A percentile compares a stretch with the other conserved stretches of the same genome.
These are phyloP conservation scores for Diaporthe batatas DNA, from an alignment of 2,329 filamentous ascomycete genomes.

Conservation along the genomic window DNA sequence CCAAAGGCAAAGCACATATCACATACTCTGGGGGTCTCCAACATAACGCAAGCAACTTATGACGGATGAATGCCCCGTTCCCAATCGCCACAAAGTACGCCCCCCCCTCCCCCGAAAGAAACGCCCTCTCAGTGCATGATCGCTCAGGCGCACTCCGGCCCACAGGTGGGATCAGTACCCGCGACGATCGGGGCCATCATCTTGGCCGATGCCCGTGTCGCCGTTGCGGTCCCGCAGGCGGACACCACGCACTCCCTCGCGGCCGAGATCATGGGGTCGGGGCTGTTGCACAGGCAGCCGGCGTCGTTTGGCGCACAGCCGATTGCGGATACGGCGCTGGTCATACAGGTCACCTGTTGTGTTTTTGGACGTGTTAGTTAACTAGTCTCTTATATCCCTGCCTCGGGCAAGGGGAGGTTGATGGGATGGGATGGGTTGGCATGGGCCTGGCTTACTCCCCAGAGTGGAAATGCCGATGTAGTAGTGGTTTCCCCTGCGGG, in stretches of 20 bases:
- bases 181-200: too few species aligned
- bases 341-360: slow-evolving; percentile 19
- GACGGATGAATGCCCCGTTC: neutral
- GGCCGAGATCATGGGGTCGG: neutral
- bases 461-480: neutral
- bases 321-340: slow-evolving; percentile 15
- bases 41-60: too few species aligned
- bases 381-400: too few species aligned
- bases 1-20: too few species aligned
- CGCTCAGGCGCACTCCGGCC: neutral
- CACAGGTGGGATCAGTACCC: too few species aligned
- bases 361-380: neutral
- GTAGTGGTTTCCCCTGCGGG: neutral
- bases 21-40: too few species aligned
- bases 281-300: neutral
- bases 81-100: too few species aligned
- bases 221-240: neutral
- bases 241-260: neutral
- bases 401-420: too few species aligned
- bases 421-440: too few species aligned
- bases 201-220: too few species aligned
- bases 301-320: neutral
- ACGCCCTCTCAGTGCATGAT: neutral
- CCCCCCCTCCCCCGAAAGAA: too few species aligned
- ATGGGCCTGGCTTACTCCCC: slow-evolving; percentile 10